phyloP scores from a whole-genome alignment of 495 filamentous ascomycete species.

The Bombardia bombarda region DNA sequence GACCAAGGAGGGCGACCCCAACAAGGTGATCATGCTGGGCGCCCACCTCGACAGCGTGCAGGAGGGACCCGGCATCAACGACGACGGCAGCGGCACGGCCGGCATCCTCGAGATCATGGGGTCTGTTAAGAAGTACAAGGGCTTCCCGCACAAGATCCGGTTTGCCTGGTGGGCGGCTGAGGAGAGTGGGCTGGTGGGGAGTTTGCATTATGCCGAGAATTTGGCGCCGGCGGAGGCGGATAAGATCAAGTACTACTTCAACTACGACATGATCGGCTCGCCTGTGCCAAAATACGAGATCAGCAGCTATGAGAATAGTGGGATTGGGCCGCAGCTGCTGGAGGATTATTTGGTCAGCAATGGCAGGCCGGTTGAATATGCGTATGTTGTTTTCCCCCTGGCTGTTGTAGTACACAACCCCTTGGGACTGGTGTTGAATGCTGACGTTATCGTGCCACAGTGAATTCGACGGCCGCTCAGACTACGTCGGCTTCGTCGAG shows the following conservation, averaged over 20 bases:
- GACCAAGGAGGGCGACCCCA: constrained; percentile 55
- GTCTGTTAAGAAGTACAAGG: constrained; percentile 51
- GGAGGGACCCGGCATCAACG: constrained; percentile 43
- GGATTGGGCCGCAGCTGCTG: constrained; percentile 20
- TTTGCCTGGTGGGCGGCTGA: constrained; percentile 67
- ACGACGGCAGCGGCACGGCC: constrained; percentile 47
- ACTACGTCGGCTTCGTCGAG: constrained; percentile 59
- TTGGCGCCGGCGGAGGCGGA: constrained; percentile 30
- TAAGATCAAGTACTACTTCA: constrained; percentile 60
- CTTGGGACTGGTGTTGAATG: no score
- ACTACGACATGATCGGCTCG: constrained; percentile 73
- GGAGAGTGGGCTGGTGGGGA: constrained; percentile 56
- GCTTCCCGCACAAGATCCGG: constrained; percentile 51
- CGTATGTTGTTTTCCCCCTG: constrained; percentile 8
- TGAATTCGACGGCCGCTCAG: constrained; percentile 53
- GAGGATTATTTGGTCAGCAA: constrained; percentile 22
- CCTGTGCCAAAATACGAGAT: constrained; percentile 60
- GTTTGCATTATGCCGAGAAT: constrained; percentile 46
- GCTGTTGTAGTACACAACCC: no score
- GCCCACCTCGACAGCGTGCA: constrained; percentile 64
- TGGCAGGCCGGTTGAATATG: constrained; percentile 19
- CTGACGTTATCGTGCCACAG: constrained; percentile 2
- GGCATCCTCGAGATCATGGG: constrained; percentile 52
- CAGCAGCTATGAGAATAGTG: constrained; percentile 34
- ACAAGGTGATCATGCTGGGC: constrained; percentile 56